Evolutionary conservation across 768 basidiomycete genomes (phyloP), one percentile per base, ranked within the genome.

Genomic region (Boletus subcaerulescens): DNA sequence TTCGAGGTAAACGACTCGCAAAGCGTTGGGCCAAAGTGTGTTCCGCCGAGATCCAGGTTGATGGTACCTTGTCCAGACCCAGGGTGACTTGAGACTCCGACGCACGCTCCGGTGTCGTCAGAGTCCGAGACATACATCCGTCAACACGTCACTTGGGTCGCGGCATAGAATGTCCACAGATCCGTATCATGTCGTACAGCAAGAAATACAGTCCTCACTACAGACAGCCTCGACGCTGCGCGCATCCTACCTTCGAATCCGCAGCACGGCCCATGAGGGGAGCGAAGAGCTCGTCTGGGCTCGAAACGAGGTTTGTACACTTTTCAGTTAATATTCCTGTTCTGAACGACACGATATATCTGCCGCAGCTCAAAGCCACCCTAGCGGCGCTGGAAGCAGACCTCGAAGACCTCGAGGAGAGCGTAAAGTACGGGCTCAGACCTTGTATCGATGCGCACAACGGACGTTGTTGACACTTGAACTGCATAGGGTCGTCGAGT

Each of bases 371-470:
- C 50, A 86, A 85, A 69, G 85, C 84, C 0, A 89, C 89, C 2
- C 78, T 98, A 10, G 80, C 83, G 1, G 74, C 86, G 2, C 74
- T 98, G 26, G 91, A 94, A 65, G 87, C 88, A 0, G 95, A 98
- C 73, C 68, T 96, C 22, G 91, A 93, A 56, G 93, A 93, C 67
- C 73, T 98, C n/a, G 94, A 97, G 47, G 92, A 93, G 65, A 93
- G 91, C 64, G 94, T 98, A 42, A 86, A 83, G 91, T 91, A 69
- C 59, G 81, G 67, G 1, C 47, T 52, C 22, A 38, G n/a, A 26
- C 26, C 4, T 38, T 46, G 40, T 18, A 33, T 32, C 3, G 47
- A 29, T 33, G 26, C 26, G 17, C 32, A 33, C 35, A n/a, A 15
- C 22, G 33, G n/a, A n/a, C 14, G 48, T 15, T 51, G 22, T 22